These are phyloP conservation scores for Rickenella mellea DNA, from an alignment of 768 basidiomycete species.

Conservation along the genomic window DNA sequence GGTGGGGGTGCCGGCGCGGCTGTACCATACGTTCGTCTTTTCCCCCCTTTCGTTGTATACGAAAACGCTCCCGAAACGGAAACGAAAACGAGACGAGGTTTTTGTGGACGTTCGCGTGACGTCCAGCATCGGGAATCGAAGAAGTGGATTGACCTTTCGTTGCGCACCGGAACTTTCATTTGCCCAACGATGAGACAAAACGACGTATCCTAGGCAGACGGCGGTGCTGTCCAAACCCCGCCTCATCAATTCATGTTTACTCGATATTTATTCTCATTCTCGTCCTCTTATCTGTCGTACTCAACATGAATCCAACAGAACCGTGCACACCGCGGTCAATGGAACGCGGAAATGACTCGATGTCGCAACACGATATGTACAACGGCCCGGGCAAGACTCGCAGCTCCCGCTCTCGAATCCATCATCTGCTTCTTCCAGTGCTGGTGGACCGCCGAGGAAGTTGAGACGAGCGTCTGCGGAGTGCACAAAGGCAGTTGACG, in stretches of 20 bases:
- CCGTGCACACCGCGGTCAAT: conserved; percentile 35
- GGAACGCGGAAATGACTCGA: conserved; percentile 58
- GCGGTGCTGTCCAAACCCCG: too few species aligned
- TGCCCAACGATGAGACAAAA: too few species aligned
- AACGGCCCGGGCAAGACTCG: conserved; percentile 37
- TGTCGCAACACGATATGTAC: conserved; percentile 69
- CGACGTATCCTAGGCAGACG: too few species aligned
- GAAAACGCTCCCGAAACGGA: too few species aligned
- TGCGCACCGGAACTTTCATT: too few species aligned
- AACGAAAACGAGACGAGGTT: too few species aligned
- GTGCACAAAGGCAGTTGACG: conserved; percentile 56
- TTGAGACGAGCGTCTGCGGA: conserved; percentile 48
- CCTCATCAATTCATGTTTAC: too few species aligned
- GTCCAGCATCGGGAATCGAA: too few species aligned
- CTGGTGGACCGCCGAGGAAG: conserved; percentile 37
- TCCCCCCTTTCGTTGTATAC: conserved; percentile 21
- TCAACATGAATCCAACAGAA: conserved; percentile 13
- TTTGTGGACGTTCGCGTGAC: too few species aligned
- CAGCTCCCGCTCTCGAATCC: conserved; percentile 42
- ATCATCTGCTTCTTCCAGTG: conserved; percentile 16
- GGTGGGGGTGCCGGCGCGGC: conserved; percentile 1
- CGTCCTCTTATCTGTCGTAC: background rate
- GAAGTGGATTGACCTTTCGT: too few species aligned
- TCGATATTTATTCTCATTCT: background rate
- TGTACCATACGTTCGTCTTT: conserved; percentile 1